Base-by-base conservation (phyloP, 2,329 filamentous ascomycete genomes). In the Periconia sp. region DNA sequence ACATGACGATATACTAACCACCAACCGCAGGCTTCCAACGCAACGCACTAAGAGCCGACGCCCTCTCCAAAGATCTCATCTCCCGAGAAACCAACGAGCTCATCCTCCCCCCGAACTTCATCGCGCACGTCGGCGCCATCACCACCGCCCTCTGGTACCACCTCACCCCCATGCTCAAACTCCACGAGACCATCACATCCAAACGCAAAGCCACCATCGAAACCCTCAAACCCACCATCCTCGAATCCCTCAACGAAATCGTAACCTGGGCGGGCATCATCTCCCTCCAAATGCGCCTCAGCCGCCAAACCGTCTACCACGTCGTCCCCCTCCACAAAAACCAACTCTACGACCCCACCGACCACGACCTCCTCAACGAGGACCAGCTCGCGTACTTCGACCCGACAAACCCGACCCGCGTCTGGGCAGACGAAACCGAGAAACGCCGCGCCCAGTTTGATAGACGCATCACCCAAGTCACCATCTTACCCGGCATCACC, bases 301-400 rank as follows among this genome's bases (percentile, higher is more conserved):
- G 69, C 43, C 42, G 55, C 0, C 57, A 64, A 52, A 72, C 68
- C 2, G 60, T 59, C 2, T 73, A 73, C 59, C 52, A 64, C 60
- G 56, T 67, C 50, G 41, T 47, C 1, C 66, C 65, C 14, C 35
- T 59, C 0, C 60, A 62, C 58, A 70, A 71, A 50, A 67, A 71
- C 57, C 59, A 65, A 15, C 44, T 10, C 15, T 71, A 59, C 50
- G 42, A 19, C 3, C 7, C 15, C 3, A 9, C 43, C 0, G 17
- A 53, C 20, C 65, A 66, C 63, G 54, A 66, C 5, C 63, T 56
- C n/a, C 56, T 64, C 55, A 71, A 72, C 56, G 2, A 44, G 0
- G 0, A 8, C 0, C 2, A 49, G 0, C 65, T 71, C 63, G 47
- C 33, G 7, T 27, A 1, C 19, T 54, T n/a, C 35, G 44, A 58